These are phyloP conservation scores for Aureobasidium uvarum DNA, from an alignment of 2,329 filamentous ascomycete species.

Conservation along the genomic window DNA sequence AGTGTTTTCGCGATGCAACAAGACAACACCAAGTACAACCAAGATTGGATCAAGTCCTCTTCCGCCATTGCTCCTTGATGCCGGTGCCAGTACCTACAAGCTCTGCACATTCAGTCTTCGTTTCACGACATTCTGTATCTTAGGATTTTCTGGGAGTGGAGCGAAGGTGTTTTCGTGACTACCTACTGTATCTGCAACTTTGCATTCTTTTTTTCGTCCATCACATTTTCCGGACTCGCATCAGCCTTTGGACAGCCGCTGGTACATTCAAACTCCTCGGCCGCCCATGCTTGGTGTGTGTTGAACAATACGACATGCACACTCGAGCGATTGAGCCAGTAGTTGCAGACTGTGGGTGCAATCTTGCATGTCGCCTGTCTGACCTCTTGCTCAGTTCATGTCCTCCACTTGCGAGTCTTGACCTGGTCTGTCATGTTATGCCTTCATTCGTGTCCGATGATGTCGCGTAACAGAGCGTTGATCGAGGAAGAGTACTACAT, in stretches of 20 bases:
- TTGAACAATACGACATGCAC: not conserved
- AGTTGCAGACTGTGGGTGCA: not conserved
- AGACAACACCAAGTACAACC: not conserved
- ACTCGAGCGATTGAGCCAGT: not conserved
- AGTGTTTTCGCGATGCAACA: not conserved
- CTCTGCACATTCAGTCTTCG: not conserved
- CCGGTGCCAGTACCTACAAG: not conserved
- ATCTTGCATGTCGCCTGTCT: no score
- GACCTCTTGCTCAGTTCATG: not conserved
- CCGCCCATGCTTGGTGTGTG: not conserved
- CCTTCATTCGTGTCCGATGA: not conserved
- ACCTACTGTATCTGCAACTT: conserved; percentile 2
- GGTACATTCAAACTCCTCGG: no score
- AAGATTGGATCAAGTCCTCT: not conserved
- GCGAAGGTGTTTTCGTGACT: conserved; percentile 7
- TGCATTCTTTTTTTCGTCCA: not conserved
- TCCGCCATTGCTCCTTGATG: not conserved
- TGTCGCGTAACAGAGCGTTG: conserved; percentile 12
- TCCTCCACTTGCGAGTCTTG: not conserved
- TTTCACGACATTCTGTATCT: not conserved
- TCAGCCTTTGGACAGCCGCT: not conserved
- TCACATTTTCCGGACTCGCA: not conserved
- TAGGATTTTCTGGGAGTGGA: not conserved
- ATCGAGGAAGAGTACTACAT: conserved; percentile 25
- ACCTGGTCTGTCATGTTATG: not conserved